Base-by-base conservation (phyloP, 2,329 filamentous ascomycete genomes). In the Cercospora berteroae region DNA sequence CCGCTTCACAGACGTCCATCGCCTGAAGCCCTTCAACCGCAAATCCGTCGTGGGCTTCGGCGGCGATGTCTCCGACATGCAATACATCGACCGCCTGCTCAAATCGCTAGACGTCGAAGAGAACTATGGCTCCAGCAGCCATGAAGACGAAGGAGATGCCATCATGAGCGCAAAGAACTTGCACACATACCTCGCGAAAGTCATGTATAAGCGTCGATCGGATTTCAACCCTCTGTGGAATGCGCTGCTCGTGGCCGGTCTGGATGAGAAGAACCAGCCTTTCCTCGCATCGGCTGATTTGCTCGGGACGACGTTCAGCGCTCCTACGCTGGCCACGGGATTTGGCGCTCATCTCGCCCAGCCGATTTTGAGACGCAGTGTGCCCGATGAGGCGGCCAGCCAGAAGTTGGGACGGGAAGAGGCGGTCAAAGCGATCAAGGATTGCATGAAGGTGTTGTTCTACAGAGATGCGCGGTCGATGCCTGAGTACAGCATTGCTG, bases 141-240 rank as follows among this genome's bases (percentile, higher is more conserved):
- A 76, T 44, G 93, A 97, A 83, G 90, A 92, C 77, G 79, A 74
- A 76, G 74, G 75, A 59, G 69, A 72, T 61, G 74, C 74, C 39
- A 70, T 77, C 73, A 89, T 99, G 76, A 93, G 91, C 79, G 95
- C 95, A 65, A 91, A 92, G 80, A 97, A 97, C 83, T 88, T 99
- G 72, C 94, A 98, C 86, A 96, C 91, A 80, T 99, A 98, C 83
- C 89, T 99, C 67, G 87, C 92, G 76, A 97, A 98, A 84, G 90
- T 98, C 73, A 89, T 99, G 81, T 99, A 99, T 87, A 90, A 90
- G 82, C 92, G 95, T 73, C 93, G 95, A 76, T 93, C 90, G 77
- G 92, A 97, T 79, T 96, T 99, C 86, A 92, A 99, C 83, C 95
- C 95, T 10, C 87, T 99, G 69, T 99, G 95, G 95, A 99, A 98